phyloP scores from a whole-genome alignment of 345 rosid species.

The Arabidopsis suecica region DNA sequence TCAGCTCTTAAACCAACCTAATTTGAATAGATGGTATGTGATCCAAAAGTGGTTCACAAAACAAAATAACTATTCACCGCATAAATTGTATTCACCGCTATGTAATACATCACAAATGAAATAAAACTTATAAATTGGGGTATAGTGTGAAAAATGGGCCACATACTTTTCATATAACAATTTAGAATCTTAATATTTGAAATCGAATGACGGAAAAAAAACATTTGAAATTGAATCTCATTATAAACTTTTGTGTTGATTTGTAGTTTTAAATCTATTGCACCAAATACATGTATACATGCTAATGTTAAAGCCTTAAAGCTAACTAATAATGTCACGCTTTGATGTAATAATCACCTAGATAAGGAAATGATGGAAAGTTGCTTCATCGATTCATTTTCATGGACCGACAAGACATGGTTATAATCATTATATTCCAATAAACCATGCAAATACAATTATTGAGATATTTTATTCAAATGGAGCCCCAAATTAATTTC shows the following conservation, averaged over 20 bases:
- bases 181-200: neutral
- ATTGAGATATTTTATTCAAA: conserved; percentile 20
- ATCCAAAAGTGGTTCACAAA: neutral
- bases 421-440: conserved; percentile 38
- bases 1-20: neutral
- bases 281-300: neutral
- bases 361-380: conserved; percentile 43
- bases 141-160: neutral
- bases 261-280: neutral
- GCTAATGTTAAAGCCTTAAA: conserved; percentile 18
- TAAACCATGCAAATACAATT: conserved; percentile 36
- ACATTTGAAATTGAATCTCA: neutral
- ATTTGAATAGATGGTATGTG: neutral
- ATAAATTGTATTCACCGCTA: neutral
- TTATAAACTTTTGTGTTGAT: conserved; percentile 4
- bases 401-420: conserved; percentile 41
- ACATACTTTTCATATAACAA: neutral
- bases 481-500: conserved; percentile 18
- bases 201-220: no score
- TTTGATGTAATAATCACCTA: conserved; percentile 34
- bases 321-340: conserved; percentile 31
- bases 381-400: conserved; percentile 41
- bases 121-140: neutral
- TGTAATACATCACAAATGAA: neutral
- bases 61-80: neutral